These are phyloP conservation scores for Dioscorea cayenensis DNA, from an alignment of 116 monocot species.

Conservation along the genomic window DNA sequence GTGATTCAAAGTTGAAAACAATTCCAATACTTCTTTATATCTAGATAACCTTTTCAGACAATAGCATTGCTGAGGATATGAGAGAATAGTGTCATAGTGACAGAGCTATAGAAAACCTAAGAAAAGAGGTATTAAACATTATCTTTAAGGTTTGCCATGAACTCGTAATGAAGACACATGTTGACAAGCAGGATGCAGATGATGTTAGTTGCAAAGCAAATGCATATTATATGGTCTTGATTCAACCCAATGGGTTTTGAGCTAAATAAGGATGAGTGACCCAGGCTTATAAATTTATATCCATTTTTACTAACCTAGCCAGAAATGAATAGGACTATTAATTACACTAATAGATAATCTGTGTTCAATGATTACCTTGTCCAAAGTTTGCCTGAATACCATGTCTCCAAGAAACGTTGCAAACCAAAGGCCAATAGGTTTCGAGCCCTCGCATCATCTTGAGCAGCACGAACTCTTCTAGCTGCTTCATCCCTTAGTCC, in stretches of 20 bases:
- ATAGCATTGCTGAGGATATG: not conserved
- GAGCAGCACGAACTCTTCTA: slow-evolving; percentile 43
- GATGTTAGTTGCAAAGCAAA: too few relatives aligned
- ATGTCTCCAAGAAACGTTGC: slow-evolving; percentile 50
- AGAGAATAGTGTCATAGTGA: not conserved
- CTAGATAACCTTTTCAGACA: not conserved
- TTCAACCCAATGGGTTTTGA: too few relatives aligned
- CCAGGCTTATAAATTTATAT: too few relatives aligned
- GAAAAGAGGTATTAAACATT: too few relatives aligned
- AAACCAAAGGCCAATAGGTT: slow-evolving; percentile 59
- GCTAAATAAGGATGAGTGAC: too few relatives aligned
- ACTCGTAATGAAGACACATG: too few relatives aligned
- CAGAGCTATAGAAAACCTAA: not conserved
- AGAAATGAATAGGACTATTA: too few relatives aligned
- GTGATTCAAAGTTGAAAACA: not conserved
- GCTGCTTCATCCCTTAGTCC: slow-evolving; percentile 56
- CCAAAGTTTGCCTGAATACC: slow-evolving; percentile 77
- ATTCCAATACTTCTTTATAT: not conserved
- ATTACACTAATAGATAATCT: not conserved
- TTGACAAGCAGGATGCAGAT: too few relatives aligned
- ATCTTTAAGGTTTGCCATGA: too few relatives aligned
- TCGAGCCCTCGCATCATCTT: slow-evolving; percentile 68
- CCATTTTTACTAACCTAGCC: too few relatives aligned
- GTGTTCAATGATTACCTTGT: slow-evolving; percentile 41
- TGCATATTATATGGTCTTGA: too few relatives aligned